Conservation (phyloP, 495 filamentous ascomycete genomes). For the Sporormia fimetaria region DNA sequence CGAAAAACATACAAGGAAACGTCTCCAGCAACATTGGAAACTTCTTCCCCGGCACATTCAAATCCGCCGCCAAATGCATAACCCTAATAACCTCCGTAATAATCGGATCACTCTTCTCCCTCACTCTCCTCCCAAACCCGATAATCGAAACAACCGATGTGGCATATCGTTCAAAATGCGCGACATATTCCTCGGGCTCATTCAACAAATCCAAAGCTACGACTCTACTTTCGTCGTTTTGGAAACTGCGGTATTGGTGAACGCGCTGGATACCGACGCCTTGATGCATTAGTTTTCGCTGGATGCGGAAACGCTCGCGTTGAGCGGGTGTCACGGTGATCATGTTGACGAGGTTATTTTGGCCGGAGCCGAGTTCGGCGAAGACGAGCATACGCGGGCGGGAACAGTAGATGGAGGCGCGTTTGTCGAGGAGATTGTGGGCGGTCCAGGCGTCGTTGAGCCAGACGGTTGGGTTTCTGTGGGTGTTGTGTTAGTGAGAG, state of each 20-base stretch:
- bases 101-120: constrained; percentile 37
- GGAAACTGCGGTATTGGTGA: constrained; percentile 46
- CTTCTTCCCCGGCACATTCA: constrained; percentile 43
- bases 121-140: constrained; percentile 34
- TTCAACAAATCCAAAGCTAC: constrained; percentile 33
- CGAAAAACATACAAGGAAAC: constrained; percentile 35
- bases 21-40: constrained; percentile 54
- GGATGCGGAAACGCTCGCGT: constrained; percentile 45
- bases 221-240: constrained; percentile 44
- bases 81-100: constrained; percentile 38
- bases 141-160: constrained; percentile 39
- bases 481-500: constrained; percentile 28
- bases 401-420: constrained; percentile 45
- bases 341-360: constrained; percentile 38
- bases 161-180: constrained; percentile 37
- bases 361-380: constrained; percentile 48
- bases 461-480: constrained; percentile 51
- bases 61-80: constrained; percentile 32
- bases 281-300: constrained; percentile 50
- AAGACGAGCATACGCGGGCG: constrained; percentile 39
- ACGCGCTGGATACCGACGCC: constrained; percentile 43
- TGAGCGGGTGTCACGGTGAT: constrained; percentile 33
- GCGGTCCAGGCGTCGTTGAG: constrained; percentile 51
- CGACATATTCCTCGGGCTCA: constrained; percentile 34
- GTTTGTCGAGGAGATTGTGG: constrained; percentile 42